These are phyloP conservation scores for Ilyonectria mors-panacis DNA, from an alignment of 2,329 filamentous ascomycete species.

Conservation along the genomic window DNA sequence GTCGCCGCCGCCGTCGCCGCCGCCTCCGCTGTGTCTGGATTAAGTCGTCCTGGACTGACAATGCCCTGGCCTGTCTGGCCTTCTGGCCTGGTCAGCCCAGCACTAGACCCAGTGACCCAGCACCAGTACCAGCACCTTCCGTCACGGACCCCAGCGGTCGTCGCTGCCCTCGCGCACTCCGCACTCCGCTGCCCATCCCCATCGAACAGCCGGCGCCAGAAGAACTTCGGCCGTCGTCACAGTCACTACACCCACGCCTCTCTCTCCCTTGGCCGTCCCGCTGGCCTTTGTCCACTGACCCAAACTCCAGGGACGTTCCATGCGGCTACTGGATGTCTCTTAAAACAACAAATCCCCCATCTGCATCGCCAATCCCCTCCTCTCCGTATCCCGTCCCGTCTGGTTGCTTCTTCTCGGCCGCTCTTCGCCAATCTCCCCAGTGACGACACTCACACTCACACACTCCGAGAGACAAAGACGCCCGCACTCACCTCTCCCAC, in stretches of 20 bases:
- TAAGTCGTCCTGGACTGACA: slow-evolving; percentile 20
- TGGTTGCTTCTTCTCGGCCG: slow-evolving; percentile 12
- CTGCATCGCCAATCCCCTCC: slow-evolving; percentile 18
- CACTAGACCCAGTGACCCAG: slow-evolving; percentile 22
- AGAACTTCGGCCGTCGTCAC: slow-evolving; percentile 1
- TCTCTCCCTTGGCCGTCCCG: slow-evolving; percentile 1
- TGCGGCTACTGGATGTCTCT: slow-evolving; percentile 24
- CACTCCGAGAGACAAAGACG: neutral
- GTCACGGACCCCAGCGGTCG: slow-evolving; percentile 16
- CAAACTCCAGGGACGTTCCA: slow-evolving; percentile 25
- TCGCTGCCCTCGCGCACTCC: slow-evolving; percentile 28
- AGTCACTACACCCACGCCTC: slow-evolving; percentile 28
- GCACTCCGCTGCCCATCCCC: slow-evolving; percentile 20
- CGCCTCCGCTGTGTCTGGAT: slow-evolving; percentile 18
- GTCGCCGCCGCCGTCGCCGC: slow-evolving; percentile 25
- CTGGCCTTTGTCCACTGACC: slow-evolving; percentile 21
- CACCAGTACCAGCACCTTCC: slow-evolving; percentile 18
- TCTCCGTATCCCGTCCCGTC: slow-evolving; percentile 19
- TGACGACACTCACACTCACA: slow-evolving; percentile 19
- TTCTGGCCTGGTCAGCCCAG: slow-evolving; percentile 13
- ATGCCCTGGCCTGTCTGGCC: neutral
- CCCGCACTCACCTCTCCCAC: slow-evolving; percentile 1
- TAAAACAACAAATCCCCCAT: slow-evolving; percentile 30
- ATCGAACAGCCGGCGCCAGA: slow-evolving; percentile 4
- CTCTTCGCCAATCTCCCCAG: slow-evolving; percentile 19